A percentile compares a stretch with the other conserved stretches of the same genome.
Conservation (phyloP, 192 early-diverging fungal species). For the Phlyctochytrium bullatum region DNA sequence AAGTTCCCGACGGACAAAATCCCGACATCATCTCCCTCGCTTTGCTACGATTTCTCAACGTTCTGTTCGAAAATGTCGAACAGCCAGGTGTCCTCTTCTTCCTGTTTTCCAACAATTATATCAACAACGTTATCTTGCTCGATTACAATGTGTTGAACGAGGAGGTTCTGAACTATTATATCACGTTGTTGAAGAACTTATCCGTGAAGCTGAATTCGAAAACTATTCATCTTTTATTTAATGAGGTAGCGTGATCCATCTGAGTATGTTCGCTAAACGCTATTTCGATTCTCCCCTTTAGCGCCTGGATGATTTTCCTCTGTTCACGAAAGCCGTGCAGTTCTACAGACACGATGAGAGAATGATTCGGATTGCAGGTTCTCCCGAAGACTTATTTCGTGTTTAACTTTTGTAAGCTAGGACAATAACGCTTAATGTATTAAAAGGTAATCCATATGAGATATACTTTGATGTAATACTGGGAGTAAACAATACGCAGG, state of each 20-base stretch:
- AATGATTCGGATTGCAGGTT: constrained; percentile 72
- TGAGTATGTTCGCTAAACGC: too few species aligned
- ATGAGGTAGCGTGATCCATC: constrained; percentile 30
- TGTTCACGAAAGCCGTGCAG: constrained; percentile 63
- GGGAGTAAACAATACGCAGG: too few species aligned
- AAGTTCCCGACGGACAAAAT: too few species aligned
- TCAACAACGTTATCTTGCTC: constrained; percentile 63
- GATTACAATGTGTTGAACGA: constrained; percentile 62
- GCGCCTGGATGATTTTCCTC: constrained; percentile 48
- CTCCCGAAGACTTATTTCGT: too few species aligned
- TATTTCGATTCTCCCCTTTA: constrained; percentile 12
- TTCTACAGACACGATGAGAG: constrained; percentile 67
- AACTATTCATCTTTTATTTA: constrained; percentile 67
- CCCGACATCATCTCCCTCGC: neutral
- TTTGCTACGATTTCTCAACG: constrained; percentile 53
- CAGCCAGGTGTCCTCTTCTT: constrained; percentile 45
- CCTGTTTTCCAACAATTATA: constrained; percentile 71
- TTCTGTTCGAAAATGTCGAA: constrained; percentile 52
- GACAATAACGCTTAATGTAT: too few species aligned
- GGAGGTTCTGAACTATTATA: constrained; percentile 67
- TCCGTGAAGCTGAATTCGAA: constrained; percentile 60
- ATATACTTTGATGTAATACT: too few species aligned
- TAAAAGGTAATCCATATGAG: too few species aligned
- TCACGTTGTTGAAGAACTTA: constrained; percentile 68
- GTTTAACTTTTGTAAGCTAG: too few species aligned